A percentile compares a stretch with the other conserved stretches of the same genome.
Conservation (phyloP, 129 eudicot genomes). For the Arctium lappa region DNA sequence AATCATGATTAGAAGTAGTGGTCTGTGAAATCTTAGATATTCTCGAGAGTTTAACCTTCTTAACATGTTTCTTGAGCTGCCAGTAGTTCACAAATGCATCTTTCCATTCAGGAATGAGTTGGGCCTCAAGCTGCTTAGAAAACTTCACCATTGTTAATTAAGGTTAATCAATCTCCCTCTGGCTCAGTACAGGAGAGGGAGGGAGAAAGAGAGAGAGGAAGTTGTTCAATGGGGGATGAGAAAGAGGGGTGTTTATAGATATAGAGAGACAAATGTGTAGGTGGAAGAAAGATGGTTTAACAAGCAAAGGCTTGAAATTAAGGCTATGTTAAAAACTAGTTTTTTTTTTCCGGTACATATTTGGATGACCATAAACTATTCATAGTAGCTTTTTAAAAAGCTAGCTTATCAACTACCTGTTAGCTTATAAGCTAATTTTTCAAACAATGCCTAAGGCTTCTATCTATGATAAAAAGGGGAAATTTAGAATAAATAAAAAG, state of each 20-base stretch:
- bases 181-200: background rate
- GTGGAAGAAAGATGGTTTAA: slow-evolving; percentile 31
- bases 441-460: background rate
- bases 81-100: slow-evolving; percentile 90
- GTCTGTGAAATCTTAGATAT: slow-evolving; percentile 25
- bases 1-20: slow-evolving; percentile 27
- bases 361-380: no score
- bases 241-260: slow-evolving; percentile 9
- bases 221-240: background rate
- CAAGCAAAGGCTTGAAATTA: slow-evolving; percentile 16
- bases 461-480: background rate
- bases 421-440: no score
- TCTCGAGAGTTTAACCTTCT: slow-evolving; percentile 68
- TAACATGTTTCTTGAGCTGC: slow-evolving; percentile 90
- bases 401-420: no score
- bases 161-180: background rate
- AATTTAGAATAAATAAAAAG: background rate
- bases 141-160: slow-evolving; percentile 70
- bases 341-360: no score
- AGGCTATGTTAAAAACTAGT: no score
- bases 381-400: no score
- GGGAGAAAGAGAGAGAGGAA: background rate
- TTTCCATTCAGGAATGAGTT: slow-evolving; percentile 97
- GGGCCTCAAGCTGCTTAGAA: slow-evolving; percentile 93
- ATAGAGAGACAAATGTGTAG: slow-evolving; percentile 18